Base-by-base conservation (phyloP, 2,329 filamentous ascomycete genomes). In the Arthroderma uncinatum region DNA sequence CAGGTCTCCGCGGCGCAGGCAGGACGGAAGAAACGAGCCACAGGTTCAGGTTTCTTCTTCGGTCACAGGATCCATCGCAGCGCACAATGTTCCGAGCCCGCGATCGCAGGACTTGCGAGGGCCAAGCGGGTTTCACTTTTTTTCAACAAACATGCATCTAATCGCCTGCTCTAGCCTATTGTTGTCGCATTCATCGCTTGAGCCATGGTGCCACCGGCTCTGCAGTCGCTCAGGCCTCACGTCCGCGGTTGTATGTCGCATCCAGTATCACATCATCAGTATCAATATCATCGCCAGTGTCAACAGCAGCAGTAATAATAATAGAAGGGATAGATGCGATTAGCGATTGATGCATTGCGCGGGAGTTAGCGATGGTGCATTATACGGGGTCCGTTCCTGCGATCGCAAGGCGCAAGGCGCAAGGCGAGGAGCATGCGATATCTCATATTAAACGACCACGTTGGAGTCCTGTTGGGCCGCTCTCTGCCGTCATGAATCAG, bases 21-120 rank as follows among this genome's bases (percentile, higher is more conserved):
- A 42, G 39, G 39, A 21, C 39, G 19, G 40, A 28, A 30, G 28
- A 30, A 30, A 30, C 28, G 34, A 30, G 28, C 28, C 28, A 30
- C 28, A 36, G 9, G 12, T 10, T 12, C 9, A 36, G 34, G 12
- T 10, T 12, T 36, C 34, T 21, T 23, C 12, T 39, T 48, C 34
- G 54, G 55, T 61, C 60, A 59, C 56, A 59, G 56, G 58, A 59
- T 61, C 47, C 44, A 50, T 50, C 55, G 59, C 57, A 58, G 54
- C 54, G 57, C 57, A 56, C 53, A 54, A 57, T 61, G 37, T 58
- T 59, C 62, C 57, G 57, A 59, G 56, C 57, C 53, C 48, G 59
- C 60, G 55, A 59, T 37, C 52, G 52, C 34, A 54, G 36, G 19
- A 21, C 52, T 33, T 23, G 47, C 25, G 47, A 50, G 47, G 16